phyloP scores from a whole-genome alignment of 345 rosid genomes.

The Hevea brasiliensis region DNA sequence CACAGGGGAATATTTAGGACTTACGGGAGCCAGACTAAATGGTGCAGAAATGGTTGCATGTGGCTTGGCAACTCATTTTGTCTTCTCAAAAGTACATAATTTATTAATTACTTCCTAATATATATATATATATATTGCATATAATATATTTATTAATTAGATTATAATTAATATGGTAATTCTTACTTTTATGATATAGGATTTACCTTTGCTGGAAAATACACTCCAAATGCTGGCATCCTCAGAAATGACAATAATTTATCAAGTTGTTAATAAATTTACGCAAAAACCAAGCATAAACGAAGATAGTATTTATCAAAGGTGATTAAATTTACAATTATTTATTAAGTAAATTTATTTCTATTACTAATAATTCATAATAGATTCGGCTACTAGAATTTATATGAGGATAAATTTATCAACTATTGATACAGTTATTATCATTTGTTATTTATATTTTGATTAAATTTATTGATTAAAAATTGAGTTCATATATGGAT shows the following conservation, averaged over 20 bases:
- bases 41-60: slow-evolving; percentile 36
- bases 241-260: not conserved
- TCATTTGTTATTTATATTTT: not conserved
- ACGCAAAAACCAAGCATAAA: not conserved
- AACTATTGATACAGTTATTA: too few species aligned
- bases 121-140: too few species aligned
- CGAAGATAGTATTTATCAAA: not conserved
- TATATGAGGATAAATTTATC: too few species aligned
- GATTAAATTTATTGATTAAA: not conserved
- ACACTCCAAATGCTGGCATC: not conserved
- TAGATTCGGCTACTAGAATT: too few species aligned
- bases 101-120: too few species aligned
- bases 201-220: slow-evolving; percentile 5
- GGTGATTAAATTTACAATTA: not conserved
- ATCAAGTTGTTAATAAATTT: not conserved
- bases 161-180: too few species aligned
- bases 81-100: slow-evolving; percentile 19
- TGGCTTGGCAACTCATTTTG: slow-evolving; percentile 40
- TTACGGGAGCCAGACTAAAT: slow-evolving; percentile 27
- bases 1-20: slow-evolving; percentile 33
- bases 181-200: not conserved
- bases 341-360: too few species aligned
- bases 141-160: too few species aligned
- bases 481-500: not conserved
- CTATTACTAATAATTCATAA: too few species aligned